Conservation (phyloP, 116 monocot genomes). For the Posidonia oceanica region DNA sequence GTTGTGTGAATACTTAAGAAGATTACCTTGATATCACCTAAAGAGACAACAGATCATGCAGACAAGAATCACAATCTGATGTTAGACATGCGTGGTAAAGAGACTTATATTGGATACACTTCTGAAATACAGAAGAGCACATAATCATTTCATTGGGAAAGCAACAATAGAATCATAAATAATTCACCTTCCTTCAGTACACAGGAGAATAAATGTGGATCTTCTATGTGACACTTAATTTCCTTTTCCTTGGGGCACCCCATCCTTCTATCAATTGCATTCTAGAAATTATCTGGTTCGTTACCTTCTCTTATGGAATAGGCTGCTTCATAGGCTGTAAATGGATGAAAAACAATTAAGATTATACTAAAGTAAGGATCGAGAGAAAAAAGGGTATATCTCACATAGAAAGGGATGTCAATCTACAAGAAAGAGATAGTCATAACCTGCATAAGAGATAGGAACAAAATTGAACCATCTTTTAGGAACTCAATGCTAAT, state of each 20-base stretch:
- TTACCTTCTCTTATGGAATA: conserved; percentile 54
- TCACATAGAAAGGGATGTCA: too few relatives aligned
- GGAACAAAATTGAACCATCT: too few relatives aligned
- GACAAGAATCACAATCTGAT: conserved; percentile 7
- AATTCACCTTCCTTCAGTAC: conserved; percentile 34
- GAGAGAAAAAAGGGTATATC: too few relatives aligned
- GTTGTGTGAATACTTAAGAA: not conserved
- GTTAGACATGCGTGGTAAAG: conserved; percentile 10
- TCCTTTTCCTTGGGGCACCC: conserved; percentile 58
- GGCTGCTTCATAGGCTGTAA: conserved; percentile 44
- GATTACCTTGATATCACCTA: conserved; percentile 12
- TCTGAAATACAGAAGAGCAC: conserved; percentile 2
- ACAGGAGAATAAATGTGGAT: conserved; percentile 63
- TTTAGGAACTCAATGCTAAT: too few relatives aligned
- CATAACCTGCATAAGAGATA: too few relatives aligned
- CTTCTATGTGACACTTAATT: conserved; percentile 25
- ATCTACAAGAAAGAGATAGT: too few relatives aligned
- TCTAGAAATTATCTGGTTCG: too few relatives aligned
- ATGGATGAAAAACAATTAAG: not conserved
- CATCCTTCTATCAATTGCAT: conserved; percentile 31
- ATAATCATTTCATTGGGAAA: conserved; percentile 1
- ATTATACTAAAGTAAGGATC: not conserved
- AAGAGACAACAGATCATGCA: conserved; percentile 1
- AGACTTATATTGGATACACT: not conserved
- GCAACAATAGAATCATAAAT: not conserved